Evolutionary conservation across 2,329 filamentous ascomycete species (phyloP).

Genomic region (Chaetomiaceae sp.): DNA sequence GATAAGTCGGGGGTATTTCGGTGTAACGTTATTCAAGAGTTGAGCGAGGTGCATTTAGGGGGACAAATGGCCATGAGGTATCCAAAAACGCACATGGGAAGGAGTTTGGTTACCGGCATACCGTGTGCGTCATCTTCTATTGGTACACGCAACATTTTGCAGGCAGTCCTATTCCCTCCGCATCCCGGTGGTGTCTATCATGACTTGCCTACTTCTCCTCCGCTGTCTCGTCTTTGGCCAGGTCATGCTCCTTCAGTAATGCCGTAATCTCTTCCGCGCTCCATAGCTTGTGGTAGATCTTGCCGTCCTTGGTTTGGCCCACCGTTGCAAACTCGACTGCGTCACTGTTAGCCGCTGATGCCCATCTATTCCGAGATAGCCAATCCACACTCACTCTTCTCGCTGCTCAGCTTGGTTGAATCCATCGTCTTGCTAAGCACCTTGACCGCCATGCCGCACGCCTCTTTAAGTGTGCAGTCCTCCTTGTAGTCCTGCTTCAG

Average conservation of each 20-base stretch:
- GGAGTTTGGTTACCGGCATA: constrained; percentile 14
- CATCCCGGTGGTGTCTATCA: background rate
- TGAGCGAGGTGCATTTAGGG: too few species aligned
- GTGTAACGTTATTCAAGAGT: background rate
- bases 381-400: constrained; percentile 74
- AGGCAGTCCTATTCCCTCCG: constrained; percentile 13
- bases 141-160: constrained; percentile 29
- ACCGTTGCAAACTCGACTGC: constrained; percentile 97
- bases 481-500: constrained; percentile 99
- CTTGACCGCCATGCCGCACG: constrained; percentile 96
- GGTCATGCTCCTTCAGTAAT: constrained; percentile 88
- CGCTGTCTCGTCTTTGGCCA: constrained; percentile 78
- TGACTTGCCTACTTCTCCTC: constrained; percentile 54
- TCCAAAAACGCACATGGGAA: too few species aligned
- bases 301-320: constrained; percentile 88
- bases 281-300: constrained; percentile 98
- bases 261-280: constrained; percentile 93
- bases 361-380: background rate
- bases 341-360: constrained; percentile 11
- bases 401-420: constrained; percentile 95
- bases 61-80: too few species aligned
- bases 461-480: constrained; percentile 92
- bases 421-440: constrained; percentile 99
- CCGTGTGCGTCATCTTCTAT: constrained; percentile 26
- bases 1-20: background rate